phyloP scores from a whole-genome alignment of 345 rosid genomes.

The Kandelia obovata region DNA sequence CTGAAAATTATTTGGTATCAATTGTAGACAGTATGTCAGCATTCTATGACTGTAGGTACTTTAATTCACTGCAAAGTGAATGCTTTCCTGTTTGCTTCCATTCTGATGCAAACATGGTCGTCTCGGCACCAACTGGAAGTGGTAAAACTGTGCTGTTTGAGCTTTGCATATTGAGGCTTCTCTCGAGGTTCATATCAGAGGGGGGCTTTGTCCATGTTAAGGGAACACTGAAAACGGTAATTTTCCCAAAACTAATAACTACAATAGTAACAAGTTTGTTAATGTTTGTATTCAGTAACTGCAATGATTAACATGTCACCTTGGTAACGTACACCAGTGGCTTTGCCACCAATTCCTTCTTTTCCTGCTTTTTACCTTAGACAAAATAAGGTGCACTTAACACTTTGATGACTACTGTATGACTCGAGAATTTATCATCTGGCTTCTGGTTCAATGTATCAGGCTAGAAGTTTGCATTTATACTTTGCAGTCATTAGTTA shows the following conservation, averaged over 20 bases:
- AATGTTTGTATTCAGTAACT: background rate
- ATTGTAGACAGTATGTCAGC: background rate
- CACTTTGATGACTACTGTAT: background rate
- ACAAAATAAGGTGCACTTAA: background rate
- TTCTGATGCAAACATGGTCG: constrained; percentile 82
- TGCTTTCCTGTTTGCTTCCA: constrained; percentile 82
- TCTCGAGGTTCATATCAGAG: constrained; percentile 61
- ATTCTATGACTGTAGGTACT: constrained; percentile 52
- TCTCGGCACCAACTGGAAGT: constrained; percentile 99
- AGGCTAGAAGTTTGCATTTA: background rate
- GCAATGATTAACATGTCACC: background rate
- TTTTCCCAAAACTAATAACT: constrained; percentile 6
- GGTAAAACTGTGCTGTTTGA: constrained; percentile 96
- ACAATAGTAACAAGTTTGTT: background rate
- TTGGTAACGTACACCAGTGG: too few relatives aligned
- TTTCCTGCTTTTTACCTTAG: background rate
- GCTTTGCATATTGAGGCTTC: constrained; percentile 84
- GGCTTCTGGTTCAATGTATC: background rate
- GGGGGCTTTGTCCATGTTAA: constrained; percentile 58
- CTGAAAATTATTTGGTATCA: background rate
- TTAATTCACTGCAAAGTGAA: constrained; percentile 93
- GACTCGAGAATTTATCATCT: too few relatives aligned
- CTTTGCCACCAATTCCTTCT: background rate
- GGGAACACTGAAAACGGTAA: constrained; percentile 91
- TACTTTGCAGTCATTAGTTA: background rate